Evolutionary conservation across 2,329 filamentous ascomycete species (phyloP).

Genomic region (Tolypocladium ophioglossoides): DNA sequence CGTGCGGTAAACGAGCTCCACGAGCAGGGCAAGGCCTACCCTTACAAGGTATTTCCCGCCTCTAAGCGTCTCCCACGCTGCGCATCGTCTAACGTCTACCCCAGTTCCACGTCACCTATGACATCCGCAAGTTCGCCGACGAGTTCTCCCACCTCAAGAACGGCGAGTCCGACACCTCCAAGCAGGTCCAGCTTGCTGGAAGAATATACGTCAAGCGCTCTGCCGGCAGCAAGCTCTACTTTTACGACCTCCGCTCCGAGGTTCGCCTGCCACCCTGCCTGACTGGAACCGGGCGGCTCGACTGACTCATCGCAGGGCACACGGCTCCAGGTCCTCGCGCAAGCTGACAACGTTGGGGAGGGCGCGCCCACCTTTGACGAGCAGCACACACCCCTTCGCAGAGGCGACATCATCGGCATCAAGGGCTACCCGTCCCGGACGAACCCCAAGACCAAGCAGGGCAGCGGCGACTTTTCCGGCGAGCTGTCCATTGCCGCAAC

Average conservation of each 20-base stretch:
- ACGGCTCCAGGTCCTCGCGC: conserved; percentile 86
- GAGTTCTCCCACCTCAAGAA: conserved; percentile 77
- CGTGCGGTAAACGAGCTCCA: conserved; percentile 50
- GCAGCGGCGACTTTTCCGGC: conserved; percentile 55
- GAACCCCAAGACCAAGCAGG: conserved; percentile 78
- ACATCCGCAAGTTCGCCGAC: conserved; percentile 67
- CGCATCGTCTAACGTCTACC: background rate
- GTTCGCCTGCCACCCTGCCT: conserved; percentile 5
- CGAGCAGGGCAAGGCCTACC: conserved; percentile 48
- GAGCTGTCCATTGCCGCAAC: conserved; percentile 90
- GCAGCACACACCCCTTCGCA: conserved; percentile 79
- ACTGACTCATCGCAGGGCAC: conserved; percentile 27
- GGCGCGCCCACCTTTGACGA: conserved; percentile 61
- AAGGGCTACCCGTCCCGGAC: conserved; percentile 43
- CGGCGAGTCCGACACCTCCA: conserved; percentile 70
- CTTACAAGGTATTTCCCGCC: conserved; percentile 52
- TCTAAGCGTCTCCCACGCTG: background rate
- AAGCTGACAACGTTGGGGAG: conserved; percentile 66
- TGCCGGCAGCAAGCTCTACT: conserved; percentile 74
- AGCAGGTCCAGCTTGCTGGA: conserved; percentile 66
- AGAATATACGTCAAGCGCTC: conserved; percentile 84
- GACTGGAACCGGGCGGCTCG: too few species aligned
- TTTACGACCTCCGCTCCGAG: conserved; percentile 58
- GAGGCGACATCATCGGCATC: conserved; percentile 77
- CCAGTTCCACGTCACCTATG: conserved; percentile 73